A percentile compares a stretch with the other conserved stretches of the same genome.
phyloP scores from a whole-genome alignment of 2,329 filamentous ascomycete genomes.

The Alternaria sp. region DNA sequence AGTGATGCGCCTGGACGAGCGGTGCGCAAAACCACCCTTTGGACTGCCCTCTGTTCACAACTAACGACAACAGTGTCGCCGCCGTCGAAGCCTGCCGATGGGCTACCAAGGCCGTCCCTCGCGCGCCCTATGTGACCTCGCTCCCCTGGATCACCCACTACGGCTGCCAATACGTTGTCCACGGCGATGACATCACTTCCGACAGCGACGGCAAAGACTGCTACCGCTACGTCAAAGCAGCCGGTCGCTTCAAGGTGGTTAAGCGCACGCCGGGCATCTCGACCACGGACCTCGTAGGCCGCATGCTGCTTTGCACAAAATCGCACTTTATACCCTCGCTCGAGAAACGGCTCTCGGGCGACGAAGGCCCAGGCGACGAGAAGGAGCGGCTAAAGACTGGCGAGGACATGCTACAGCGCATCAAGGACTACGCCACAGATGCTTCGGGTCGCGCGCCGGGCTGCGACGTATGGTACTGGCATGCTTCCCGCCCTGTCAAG shows the following conservation, averaged over 20 bases:
- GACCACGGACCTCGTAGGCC: constrained; percentile 95
- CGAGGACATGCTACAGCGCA: constrained; percentile 75
- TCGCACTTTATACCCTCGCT: constrained; percentile 91
- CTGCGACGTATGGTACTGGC: constrained; percentile 87
- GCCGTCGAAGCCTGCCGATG: constrained; percentile 95
- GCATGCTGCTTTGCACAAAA: constrained; percentile 96
- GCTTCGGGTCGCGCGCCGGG: constrained; percentile 76
- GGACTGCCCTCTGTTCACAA: neutral
- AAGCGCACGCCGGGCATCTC: constrained; percentile 96
- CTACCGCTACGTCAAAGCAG: constrained; percentile 96
- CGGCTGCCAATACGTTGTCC: constrained; percentile 93
- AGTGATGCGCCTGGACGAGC: constrained; percentile 92
- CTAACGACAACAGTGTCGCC: constrained; percentile 67
- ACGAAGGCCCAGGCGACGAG: constrained; percentile 74
- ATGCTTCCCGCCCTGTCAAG: constrained; percentile 58
- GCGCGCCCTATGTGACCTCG: constrained; percentile 93
- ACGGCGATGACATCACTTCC: constrained; percentile 96
- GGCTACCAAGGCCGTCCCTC: constrained; percentile 82
- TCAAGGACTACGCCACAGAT: constrained; percentile 87
- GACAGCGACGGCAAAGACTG: constrained; percentile 94
- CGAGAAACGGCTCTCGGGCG: constrained; percentile 70
- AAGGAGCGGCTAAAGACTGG: constrained; percentile 72
- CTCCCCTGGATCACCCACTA: constrained; percentile 95
- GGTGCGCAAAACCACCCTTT: constrained; percentile 56
- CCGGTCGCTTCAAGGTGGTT: constrained; percentile 93